phyloP scores from a whole-genome alignment of 2,329 filamentous ascomycete genomes.

The Harringtonia lauricola region DNA sequence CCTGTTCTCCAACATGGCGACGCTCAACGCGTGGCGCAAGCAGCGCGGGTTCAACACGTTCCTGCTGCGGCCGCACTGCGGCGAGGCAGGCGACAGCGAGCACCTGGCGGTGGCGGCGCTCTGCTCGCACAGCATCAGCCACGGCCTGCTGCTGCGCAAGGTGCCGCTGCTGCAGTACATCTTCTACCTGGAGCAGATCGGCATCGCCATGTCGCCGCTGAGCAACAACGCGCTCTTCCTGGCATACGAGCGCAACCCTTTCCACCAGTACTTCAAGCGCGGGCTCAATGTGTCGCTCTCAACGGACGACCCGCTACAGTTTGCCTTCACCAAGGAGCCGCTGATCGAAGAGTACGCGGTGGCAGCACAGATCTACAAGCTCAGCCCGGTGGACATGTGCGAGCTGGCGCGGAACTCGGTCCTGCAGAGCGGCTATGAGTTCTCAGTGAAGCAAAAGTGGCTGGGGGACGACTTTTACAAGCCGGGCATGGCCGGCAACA shows the following conservation, averaged over 20 bases:
- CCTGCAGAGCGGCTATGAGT: slow-evolving; percentile 86
- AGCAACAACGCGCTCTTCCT: slow-evolving; percentile 97
- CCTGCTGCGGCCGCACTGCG: slow-evolving; percentile 83
- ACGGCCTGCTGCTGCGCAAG: slow-evolving; percentile 84
- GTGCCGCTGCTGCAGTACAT: slow-evolving; percentile 92
- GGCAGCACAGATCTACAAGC: slow-evolving; percentile 95
- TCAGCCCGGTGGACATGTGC: slow-evolving; percentile 96
- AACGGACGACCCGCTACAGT: slow-evolving; percentile 93
- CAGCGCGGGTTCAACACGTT: slow-evolving; percentile 94
- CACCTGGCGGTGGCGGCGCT: slow-evolving; percentile 85
- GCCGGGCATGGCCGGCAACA: slow-evolving; percentile 75
- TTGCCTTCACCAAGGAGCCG: slow-evolving; percentile 96
- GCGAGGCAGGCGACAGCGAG: slow-evolving; percentile 93
- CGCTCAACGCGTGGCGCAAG: slow-evolving; percentile 84
- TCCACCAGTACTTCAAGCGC: slow-evolving; percentile 88
- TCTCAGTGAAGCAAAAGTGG: slow-evolving; percentile 83
- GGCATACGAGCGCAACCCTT: slow-evolving; percentile 93
- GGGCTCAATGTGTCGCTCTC: slow-evolving; percentile 93
- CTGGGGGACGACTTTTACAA: slow-evolving; percentile 67
- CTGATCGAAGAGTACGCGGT: slow-evolving; percentile 97
- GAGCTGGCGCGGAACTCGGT: slow-evolving; percentile 95
- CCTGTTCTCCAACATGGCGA: slow-evolving; percentile 85
- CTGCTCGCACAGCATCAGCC: slow-evolving; percentile 94
- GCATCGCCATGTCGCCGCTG: slow-evolving; percentile 97
- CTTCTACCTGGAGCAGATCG: slow-evolving; percentile 96